Evolutionary conservation across 495 filamentous ascomycete species (phyloP).

Genomic region (Aspergillus indologenus): DNA sequence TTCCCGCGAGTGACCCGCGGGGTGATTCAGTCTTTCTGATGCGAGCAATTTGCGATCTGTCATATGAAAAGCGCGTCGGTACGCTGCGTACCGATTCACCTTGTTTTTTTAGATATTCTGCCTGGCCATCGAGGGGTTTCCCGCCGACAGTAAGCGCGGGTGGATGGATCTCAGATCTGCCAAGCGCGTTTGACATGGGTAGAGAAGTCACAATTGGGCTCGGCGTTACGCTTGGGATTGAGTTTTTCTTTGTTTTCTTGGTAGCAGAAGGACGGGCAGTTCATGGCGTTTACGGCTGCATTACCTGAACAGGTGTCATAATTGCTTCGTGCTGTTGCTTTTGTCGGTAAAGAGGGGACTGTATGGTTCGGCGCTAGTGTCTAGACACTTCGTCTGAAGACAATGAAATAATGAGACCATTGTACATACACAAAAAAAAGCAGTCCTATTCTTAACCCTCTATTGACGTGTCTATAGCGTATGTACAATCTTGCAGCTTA

Average conservation of each 20-base stretch:
- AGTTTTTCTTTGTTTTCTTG: conserved; percentile 10
- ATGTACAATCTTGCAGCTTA: not conserved
- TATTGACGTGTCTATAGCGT: conserved; percentile 2
- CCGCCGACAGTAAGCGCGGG: not conserved
- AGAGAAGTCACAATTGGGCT: conserved; percentile 13
- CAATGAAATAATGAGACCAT: not conserved
- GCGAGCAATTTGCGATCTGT: conserved; percentile 19
- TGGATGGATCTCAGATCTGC: not conserved
- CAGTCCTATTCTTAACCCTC: not conserved
- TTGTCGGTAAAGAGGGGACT: too few relatives aligned
- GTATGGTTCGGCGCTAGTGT: too few relatives aligned
- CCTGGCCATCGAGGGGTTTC: not conserved
- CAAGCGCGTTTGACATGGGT: not conserved
- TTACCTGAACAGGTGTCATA: conserved; percentile 6
- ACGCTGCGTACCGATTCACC: conserved; percentile 11
- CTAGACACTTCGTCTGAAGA: not conserved
- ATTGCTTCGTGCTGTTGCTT: not conserved
- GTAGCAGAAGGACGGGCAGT: conserved; percentile 18
- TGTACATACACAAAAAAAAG: not conserved
- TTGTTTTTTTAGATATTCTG: conserved; percentile 20
- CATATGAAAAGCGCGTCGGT: conserved; percentile 23
- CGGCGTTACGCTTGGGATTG: conserved; percentile 15
- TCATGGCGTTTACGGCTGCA: conserved; percentile 23
- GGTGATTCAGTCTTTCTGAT: conserved; percentile 8
- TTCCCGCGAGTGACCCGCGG: conserved; percentile 34